A percentile compares a stretch with the other conserved stretches of the same genome.
phyloP scores from a whole-genome alignment of 306 rosid genomes.

The Cucurbita argyrosperma region DNA sequence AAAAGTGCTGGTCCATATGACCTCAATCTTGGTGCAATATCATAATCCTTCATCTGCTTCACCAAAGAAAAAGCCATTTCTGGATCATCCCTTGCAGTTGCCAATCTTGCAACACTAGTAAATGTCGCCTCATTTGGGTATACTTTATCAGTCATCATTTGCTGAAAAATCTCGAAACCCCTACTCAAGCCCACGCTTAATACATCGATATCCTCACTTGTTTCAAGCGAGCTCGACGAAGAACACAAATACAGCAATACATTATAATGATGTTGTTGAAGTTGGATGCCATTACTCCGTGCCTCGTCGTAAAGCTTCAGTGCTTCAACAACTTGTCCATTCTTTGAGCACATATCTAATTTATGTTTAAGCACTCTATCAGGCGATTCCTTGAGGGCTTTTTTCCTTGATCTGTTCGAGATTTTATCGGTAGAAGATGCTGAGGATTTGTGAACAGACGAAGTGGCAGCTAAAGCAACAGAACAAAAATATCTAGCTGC shows the following conservation, averaged over 20 bases:
- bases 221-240: constrained; percentile 11
- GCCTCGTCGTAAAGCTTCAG: constrained; percentile 66
- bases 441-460: constrained; percentile 10
- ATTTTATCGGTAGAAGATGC: background rate
- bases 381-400: constrained; percentile 35
- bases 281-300: constrained; percentile 18
- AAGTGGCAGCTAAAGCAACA: constrained; percentile 12
- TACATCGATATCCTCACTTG: constrained; percentile 3
- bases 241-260: constrained; percentile 55
- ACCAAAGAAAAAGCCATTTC: constrained; percentile 76
- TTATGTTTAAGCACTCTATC: constrained; percentile 28
- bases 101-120: constrained; percentile 72
- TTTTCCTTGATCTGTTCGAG: constrained; percentile 26
- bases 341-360: constrained; percentile 41
- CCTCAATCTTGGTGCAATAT: constrained; percentile 53
- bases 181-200: constrained; percentile 22
- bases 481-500: constrained; percentile 13
- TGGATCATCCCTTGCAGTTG: constrained; percentile 56
- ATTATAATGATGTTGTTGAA: constrained; percentile 43
- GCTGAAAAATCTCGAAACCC: constrained; percentile 71
- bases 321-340: constrained; percentile 41
- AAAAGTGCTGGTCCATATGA: constrained; percentile 71
- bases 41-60: constrained; percentile 48
- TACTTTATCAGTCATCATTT: constrained; percentile 45
- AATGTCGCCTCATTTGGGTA: constrained; percentile 66